Base-by-base conservation (phyloP, 768 basidiomycete species). In the Kwoniella sp. region DNA sequence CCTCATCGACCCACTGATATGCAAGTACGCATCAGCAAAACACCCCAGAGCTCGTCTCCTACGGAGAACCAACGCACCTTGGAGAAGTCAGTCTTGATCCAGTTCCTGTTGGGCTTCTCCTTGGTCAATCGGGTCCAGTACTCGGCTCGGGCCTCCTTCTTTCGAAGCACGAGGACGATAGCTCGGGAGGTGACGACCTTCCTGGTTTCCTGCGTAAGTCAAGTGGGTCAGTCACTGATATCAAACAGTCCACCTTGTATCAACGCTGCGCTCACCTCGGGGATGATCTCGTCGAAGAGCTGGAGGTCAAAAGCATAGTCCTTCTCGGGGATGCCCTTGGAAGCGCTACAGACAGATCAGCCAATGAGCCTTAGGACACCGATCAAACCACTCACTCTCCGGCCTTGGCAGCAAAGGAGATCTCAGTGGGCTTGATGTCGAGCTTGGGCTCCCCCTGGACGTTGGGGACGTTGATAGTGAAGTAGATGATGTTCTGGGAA, bases 111-210 rank as follows among this genome's bases (percentile, higher is more conserved):
- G 55, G 81, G 69, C 75, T 90, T 92, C 55, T 87, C 87, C 75
- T 93, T 90, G 40, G 88, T 90, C 45, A 98, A 78, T 52, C 92
- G 82, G 22, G 89, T 88, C 93, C 93, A 98, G 76, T 81, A 98
- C 62, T 90, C 93, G 12, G 76, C 71, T 69, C 84, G 76, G 26
- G 72, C 65, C 50, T 84, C 83, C 74, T 89, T 89, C 77, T 98
- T 98, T 74, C 84, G 84, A 49, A 98, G 78, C 41, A 84, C 76
- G 38, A 84, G 77, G 59, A 74, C 67, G 40, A 96, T 74, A 32
- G 82, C 79, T 52, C 93, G 88, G 34, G 83, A 81, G 3, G 80
- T 81, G 19, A 88, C 76, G 45, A 73, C 78, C 70, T 83, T 79
- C 55, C 77, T 77, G 46, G 84, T 83, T 75, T 82, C 75, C 82